Evolutionary conservation across 441 rosid genomes (phyloP), one percentile per base, ranked within the genome.

Genomic region (Erodium texanum): DNA sequence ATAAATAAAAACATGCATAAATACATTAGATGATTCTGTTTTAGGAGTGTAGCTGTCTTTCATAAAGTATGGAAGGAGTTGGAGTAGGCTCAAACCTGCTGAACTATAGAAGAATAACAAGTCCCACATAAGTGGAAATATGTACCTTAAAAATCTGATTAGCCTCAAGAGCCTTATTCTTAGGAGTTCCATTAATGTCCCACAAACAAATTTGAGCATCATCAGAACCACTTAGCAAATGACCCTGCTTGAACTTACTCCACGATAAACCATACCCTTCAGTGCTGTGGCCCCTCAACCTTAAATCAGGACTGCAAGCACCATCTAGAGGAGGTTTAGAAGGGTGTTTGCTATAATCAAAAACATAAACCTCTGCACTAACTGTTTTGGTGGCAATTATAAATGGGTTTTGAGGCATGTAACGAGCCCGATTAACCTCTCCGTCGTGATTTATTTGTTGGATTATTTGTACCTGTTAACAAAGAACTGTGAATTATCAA

Each of bases 231-330:
- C 99, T 93, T 18, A 93, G 93, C 76, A 93, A 77, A 80, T 89
- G 86, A 18, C 99, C 99, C 61, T 78, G 81, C 86, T 85, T 93
- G 78, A 89, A 88, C 87, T 83, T 89, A 71, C 95, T 91, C 99
- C 99, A 93, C 2, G 97, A 91, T 59, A 93, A 82, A n/a, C 99
- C 99, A 70, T 91, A 93, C 0, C 96, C 99, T 65, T 93, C 96
- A 19, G 93, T 89, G 73, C 83, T 87, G 72, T 93, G 99, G 61
- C 99, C 99, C 72, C 96, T 84, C 68, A 93, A 81, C 81, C 92
- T 88, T 73, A 93, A 76, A 80, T 91, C 97, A 59, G 99, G 97
- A 75, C 82, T 76, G 68, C 97, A 93, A 2, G 85, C 89, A 8
- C 97, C 97, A 73, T 85, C 95, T 20, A 87, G 80, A 36, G 97